These are phyloP conservation scores for Nigrospora sphaerica DNA, from an alignment of 2,329 filamentous ascomycete species.

Conservation along the genomic window DNA sequence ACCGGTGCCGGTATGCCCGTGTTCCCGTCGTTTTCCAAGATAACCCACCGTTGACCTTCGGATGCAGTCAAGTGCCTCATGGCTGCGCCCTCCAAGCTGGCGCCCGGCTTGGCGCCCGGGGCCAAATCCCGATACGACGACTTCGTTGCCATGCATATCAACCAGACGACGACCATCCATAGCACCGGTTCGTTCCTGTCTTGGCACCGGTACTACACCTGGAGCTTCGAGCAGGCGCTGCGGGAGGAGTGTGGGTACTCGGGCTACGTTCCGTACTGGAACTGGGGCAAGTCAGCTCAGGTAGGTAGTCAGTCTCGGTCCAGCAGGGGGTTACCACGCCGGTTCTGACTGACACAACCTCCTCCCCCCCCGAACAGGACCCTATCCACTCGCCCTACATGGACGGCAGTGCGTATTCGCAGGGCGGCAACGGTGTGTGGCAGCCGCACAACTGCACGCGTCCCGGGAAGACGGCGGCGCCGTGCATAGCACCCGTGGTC, in stretches of 20 bases:
- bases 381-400: conserved; percentile 22
- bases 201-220: conserved; percentile 10
- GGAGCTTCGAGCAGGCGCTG: conserved; percentile 3
- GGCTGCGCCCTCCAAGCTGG: conserved; percentile 1
- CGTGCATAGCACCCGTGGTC: conserved; percentile 6
- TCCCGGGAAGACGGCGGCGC: conserved; percentile 4
- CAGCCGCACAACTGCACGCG: conserved; percentile 6
- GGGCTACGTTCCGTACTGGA: conserved; percentile 31
- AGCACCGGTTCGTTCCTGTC: conserved; percentile 12
- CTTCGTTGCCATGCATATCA: conserved; percentile 29
- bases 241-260: conserved; percentile 30
- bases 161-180: conserved; percentile 25
- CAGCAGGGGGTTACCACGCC: too few species aligned
- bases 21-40: background rate
- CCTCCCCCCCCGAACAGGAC: too few species aligned
- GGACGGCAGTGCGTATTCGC: conserved; percentile 28
- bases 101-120: conserved; percentile 1
- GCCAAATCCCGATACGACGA: conserved; percentile 22
- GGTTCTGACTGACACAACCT: too few species aligned
- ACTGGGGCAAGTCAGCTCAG: conserved; percentile 23
- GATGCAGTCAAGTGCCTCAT: conserved; percentile 7
- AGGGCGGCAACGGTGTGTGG: conserved; percentile 20
- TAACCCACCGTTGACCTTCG: background rate
- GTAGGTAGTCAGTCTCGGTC: too few species aligned
- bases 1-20: background rate